These are phyloP conservation scores for Trichoderma sp. DNA, from an alignment of 2,329 filamentous ascomycete genomes.

Conservation along the genomic window DNA sequence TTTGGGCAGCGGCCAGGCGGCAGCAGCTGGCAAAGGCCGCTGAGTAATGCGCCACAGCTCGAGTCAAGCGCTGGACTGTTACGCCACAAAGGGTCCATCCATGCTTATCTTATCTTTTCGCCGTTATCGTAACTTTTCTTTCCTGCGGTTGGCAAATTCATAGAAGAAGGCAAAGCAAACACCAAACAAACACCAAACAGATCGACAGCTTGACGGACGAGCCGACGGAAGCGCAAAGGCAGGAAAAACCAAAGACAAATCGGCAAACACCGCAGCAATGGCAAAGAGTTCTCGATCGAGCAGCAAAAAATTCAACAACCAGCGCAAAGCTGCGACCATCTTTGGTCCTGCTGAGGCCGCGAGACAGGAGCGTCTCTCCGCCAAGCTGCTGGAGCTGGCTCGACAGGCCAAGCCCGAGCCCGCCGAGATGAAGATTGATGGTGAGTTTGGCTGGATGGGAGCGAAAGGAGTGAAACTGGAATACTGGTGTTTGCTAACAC, in stretches of 20 bases:
- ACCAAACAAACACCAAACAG: neutral
- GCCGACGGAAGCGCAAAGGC: neutral
- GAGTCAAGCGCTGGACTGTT: neutral
- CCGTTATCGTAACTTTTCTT: slow-evolving; percentile 32
- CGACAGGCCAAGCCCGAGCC: slow-evolving; percentile 70
- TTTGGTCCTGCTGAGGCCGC: slow-evolving; percentile 82
- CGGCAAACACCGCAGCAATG: slow-evolving; percentile 57
- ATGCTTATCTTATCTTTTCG: slow-evolving; percentile 11
- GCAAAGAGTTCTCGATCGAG: slow-evolving; percentile 84
- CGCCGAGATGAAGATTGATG: slow-evolving; percentile 53
- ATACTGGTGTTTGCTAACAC: neutral
- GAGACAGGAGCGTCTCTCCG: slow-evolving; percentile 78
- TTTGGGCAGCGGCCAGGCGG: slow-evolving; percentile 9
- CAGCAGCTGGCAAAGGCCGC: slow-evolving; percentile 23
- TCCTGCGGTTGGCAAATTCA: slow-evolving; percentile 22
- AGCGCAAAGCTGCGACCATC: slow-evolving; percentile 74
- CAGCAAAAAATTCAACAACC: slow-evolving; percentile 79
- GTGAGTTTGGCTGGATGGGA: slow-evolving; percentile 29
- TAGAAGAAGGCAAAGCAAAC: neutral
- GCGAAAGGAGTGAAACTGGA: fast-evolving
- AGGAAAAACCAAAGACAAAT: neutral
- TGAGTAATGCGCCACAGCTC: slow-evolving; percentile 19
- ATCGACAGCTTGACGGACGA: neutral
- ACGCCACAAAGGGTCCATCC: neutral
- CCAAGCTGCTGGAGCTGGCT: slow-evolving; percentile 80